Percentiles rank a stretch among this genome's conserved stretches.
These are phyloP conservation scores for Zarea fungicola DNA, from an alignment of 2,329 filamentous ascomycete genomes.

Conservation along the genomic window DNA sequence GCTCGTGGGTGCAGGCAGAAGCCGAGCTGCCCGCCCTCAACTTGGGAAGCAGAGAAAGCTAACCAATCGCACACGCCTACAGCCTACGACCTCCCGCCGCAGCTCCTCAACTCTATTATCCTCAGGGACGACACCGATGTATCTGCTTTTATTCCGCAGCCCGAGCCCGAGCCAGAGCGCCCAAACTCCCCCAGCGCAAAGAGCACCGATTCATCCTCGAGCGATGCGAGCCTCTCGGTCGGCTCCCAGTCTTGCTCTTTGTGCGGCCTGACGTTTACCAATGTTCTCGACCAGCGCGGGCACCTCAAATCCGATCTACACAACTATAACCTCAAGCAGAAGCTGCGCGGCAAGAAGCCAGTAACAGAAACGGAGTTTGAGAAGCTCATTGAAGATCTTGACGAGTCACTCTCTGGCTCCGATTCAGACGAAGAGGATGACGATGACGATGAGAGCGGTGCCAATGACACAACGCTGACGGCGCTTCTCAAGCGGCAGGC, in stretches of 20 bases:
- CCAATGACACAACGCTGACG: constrained; percentile 65
- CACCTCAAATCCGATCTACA: constrained; percentile 91
- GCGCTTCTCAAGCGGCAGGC: constrained; percentile 80
- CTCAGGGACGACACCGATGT: constrained; percentile 33
- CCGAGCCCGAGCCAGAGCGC: constrained; percentile 19
- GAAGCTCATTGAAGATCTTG: constrained; percentile 74
- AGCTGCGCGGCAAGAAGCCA: constrained; percentile 64
- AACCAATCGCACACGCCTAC: constrained; percentile 13
- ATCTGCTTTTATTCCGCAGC: constrained; percentile 16
- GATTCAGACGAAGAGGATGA: constrained; percentile 68
- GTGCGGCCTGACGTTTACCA: constrained; percentile 67
- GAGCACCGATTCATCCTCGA: constrained; percentile 23
- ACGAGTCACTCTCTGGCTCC: constrained; percentile 90
- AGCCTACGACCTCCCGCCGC: constrained; percentile 79
- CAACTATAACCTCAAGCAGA: constrained; percentile 91
- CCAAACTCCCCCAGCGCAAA: constrained; percentile 20
- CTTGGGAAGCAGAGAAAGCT: constrained; percentile 14
- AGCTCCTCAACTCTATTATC: constrained; percentile 64
- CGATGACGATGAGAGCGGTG: constrained; percentile 47
- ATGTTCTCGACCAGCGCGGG: constrained; percentile 72
- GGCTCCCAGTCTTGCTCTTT: constrained; percentile 74
- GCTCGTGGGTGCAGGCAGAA: no score
- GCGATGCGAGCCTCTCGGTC: constrained; percentile 32
- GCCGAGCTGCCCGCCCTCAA: neutral
- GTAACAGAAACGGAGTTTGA: constrained; percentile 83